Conservation (phyloP, 1,139 yeast species). For the Pichia terricola region DNA sequence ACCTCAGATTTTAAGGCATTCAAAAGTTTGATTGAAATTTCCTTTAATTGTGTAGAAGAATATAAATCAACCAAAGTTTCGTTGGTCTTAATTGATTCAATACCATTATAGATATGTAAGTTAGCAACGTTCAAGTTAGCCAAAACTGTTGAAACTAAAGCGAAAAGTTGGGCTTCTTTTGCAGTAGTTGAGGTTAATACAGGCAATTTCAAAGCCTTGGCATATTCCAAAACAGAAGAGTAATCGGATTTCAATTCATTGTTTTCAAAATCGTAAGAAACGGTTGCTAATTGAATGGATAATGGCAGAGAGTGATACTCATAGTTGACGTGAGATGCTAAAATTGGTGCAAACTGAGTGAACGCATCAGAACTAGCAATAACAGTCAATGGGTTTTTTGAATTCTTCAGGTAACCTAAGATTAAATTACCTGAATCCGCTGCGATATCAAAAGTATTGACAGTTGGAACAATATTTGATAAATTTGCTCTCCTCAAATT, state of each 20-base stretch:
- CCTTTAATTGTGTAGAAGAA: constrained; percentile 36
- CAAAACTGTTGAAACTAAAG: constrained; percentile 58
- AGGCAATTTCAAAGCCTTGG: constrained; percentile 59
- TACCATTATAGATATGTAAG: constrained; percentile 72
- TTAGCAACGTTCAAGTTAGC: constrained; percentile 50
- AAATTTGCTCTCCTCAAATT: constrained; percentile 44
- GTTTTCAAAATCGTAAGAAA: constrained; percentile 50
- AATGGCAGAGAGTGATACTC: constrained; percentile 43
- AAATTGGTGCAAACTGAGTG: constrained; percentile 49
- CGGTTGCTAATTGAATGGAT: constrained; percentile 63
- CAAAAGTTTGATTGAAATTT: constrained; percentile 33
- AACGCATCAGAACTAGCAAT: constrained; percentile 64
- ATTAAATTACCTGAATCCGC: constrained; percentile 78
- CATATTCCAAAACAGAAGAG: constrained; percentile 51
- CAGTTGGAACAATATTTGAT: constrained; percentile 46
- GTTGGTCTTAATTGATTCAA: constrained; percentile 51
- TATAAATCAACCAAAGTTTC: constrained; percentile 40
- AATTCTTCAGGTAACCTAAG: constrained; percentile 55
- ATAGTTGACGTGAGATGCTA: constrained; percentile 27
- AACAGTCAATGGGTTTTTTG: constrained; percentile 30
- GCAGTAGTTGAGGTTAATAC: constrained; percentile 60
- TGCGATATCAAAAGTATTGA: constrained; percentile 61
- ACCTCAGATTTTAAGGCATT: constrained; percentile 21
- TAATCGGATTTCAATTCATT: constrained; percentile 51
- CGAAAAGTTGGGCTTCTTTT: constrained; percentile 56